Evolutionary conservation across 2,329 filamentous ascomycete species (phyloP).

Genomic region (Orbilia brochopaga): DNA sequence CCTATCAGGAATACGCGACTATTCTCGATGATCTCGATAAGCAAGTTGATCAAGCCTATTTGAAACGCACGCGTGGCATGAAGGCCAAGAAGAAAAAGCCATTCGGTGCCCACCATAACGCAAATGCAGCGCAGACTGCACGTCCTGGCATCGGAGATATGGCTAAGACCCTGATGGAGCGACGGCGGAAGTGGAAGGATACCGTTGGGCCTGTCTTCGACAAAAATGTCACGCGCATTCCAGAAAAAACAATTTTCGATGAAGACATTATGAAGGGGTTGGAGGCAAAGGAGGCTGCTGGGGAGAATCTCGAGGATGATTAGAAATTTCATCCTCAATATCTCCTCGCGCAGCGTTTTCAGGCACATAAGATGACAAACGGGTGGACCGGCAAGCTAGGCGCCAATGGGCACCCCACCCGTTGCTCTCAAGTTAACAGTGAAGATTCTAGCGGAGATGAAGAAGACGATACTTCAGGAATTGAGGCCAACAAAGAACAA

Average conservation of each 20-base stretch:
- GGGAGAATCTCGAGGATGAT: slow-evolving; percentile 52
- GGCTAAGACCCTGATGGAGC: slow-evolving; percentile 89
- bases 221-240: slow-evolving; percentile 64
- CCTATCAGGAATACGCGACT: slow-evolving; percentile 93
- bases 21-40: slow-evolving; percentile 96
- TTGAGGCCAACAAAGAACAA: too few species aligned
- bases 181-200: slow-evolving; percentile 84
- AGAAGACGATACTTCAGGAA: too few species aligned
- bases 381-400: slow-evolving; percentile 4
- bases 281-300: slow-evolving; percentile 54
- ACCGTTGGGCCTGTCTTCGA: slow-evolving; percentile 90
- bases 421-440: neutral
- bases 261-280: slow-evolving; percentile 52
- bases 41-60: slow-evolving; percentile 83
- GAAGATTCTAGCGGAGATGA: neutral
- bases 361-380: neutral
- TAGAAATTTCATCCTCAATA: slow-evolving; percentile 28
- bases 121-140: slow-evolving; percentile 65
- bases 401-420: neutral
- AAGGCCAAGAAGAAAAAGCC: slow-evolving; percentile 91
- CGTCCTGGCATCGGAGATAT: slow-evolving; percentile 87
- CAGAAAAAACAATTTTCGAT: slow-evolving; percentile 53
- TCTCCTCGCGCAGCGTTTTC: slow-evolving; percentile 2
- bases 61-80: slow-evolving; percentile 92
- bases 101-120: slow-evolving; percentile 72